Evolutionary conservation across 225 moss, liverwort and hornwort species (phyloP), one percentile per base, ranked within the genome.

Genomic region (Thuidium tamariscinum): DNA sequence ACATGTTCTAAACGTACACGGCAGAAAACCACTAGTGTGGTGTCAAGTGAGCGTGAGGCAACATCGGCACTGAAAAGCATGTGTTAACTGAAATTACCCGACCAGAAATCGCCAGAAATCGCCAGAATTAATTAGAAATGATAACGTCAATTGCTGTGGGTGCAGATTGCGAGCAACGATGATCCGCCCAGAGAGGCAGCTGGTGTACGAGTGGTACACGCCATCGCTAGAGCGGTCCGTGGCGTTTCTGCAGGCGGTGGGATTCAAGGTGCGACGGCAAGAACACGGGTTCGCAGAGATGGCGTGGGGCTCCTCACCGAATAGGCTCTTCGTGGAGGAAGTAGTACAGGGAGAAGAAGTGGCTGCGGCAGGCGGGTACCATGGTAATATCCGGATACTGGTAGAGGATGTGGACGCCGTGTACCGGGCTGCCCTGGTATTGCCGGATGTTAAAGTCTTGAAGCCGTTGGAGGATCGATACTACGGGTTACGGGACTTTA

Each of bases 181-280:
- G 51, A 91, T 88, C 61, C 88, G 69, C 5, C 86, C 95, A 7
- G 93, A 94, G 76, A 80, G 93, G 77, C 96, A 96, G 80, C 92
- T 96, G 55, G 91, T 96, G 37, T 92, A 92, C 86, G 96, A 96
- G 81, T 95, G 92, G 94, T 96, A 95, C 88, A 96, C 94, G 48
- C 95, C 96, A 3, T 96, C 93, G 51, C 89, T 95, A 62, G 89
- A 83, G 73, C 92, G 70, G 55, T 93, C 94, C 16, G 83, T 93
- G 26, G 55, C 77, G 10, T 77, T 77, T 37, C 55, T 77, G 37
- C 55, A 55, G 42, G 61, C 91, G 3, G 89, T 96, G 41, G 94
- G 96, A 2, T 96, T 96, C 77, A 76, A 46, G 32, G 77, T 77
- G 77, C 77, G 54, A 37, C 25, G 77, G 26, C 77, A 77, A 26